Evolutionary conservation across 768 basidiomycete genomes (phyloP).

Genomic region (Fomitopsis serialis): DNA sequence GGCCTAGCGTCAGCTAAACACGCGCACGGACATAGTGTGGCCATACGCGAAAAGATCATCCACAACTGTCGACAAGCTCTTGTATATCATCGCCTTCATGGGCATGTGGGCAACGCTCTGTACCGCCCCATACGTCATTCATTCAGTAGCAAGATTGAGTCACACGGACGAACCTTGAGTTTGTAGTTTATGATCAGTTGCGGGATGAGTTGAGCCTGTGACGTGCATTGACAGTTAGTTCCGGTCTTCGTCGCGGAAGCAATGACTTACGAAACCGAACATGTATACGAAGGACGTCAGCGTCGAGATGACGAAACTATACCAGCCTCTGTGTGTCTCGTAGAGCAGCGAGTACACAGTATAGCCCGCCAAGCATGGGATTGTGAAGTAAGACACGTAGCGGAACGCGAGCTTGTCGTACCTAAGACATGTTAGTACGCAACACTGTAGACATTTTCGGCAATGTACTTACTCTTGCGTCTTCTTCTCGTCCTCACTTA

Average conservation of each 20-base stretch:
- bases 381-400: constrained; percentile 86
- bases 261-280: constrained; percentile 89
- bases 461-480: constrained; percentile 79
- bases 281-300: constrained; percentile 91
- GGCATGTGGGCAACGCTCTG: constrained; percentile 97
- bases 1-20: not conserved
- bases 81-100: constrained; percentile 98
- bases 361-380: constrained; percentile 75
- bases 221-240: constrained; percentile 10
- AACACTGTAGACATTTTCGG: not conserved
- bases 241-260: constrained; percentile 11
- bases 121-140: not conserved
- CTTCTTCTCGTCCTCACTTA: constrained; percentile 96
- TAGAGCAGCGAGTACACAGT: constrained; percentile 77
- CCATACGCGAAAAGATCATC: constrained; percentile 90
- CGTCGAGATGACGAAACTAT: constrained; percentile 91
- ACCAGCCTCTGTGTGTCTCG: constrained; percentile 90
- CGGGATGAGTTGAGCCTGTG: constrained; percentile 77
- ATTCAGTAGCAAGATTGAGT: not conserved
- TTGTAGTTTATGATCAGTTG: constrained; percentile 97
- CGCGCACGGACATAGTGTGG: not conserved
- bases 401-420: constrained; percentile 92
- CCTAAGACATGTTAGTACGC: constrained; percentile 31
- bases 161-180: constrained; percentile 60
- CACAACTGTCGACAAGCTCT: constrained; percentile 83